phyloP scores from a whole-genome alignment of 169 alveolate species.

The Plasmodium berghei region DNA sequence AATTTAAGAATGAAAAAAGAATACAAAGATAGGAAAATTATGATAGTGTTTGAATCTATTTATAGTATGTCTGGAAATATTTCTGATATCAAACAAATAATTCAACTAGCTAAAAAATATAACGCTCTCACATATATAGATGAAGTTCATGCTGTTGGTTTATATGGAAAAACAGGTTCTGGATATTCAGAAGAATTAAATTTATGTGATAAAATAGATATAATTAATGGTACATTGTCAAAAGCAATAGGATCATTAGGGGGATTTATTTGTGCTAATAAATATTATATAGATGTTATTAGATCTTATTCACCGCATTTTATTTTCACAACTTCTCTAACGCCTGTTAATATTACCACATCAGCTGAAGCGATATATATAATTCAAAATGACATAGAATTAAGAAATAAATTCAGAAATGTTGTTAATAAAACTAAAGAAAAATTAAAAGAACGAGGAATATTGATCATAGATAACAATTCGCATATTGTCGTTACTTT shows the following conservation, averaged over 20 bases:
- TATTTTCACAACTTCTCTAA: conserved; percentile 91
- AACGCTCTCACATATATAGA: conserved; percentile 89
- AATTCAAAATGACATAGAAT: conserved; percentile 47
- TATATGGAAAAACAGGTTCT: conserved; percentile 91
- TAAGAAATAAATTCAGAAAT: conserved; percentile 80
- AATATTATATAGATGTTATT: conserved; percentile 84
- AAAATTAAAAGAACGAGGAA: conserved; percentile 77
- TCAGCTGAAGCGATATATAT: conserved; percentile 85
- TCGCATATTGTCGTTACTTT: conserved; percentile 90
- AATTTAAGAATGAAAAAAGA: conserved; percentile 76
- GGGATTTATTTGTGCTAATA: conserved; percentile 90
- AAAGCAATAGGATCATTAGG: conserved; percentile 93
- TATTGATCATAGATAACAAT: conserved; percentile 84
- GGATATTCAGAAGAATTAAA: conserved; percentile 88
- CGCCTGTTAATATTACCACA: conserved; percentile 90
- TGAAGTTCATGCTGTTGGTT: conserved; percentile 94
- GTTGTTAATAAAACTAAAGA: conserved; percentile 82
- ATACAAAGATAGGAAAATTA: conserved; percentile 78
- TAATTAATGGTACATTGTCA: conserved; percentile 92
- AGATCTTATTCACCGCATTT: conserved; percentile 90
- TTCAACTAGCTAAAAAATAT: conserved; percentile 87
- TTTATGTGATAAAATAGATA: conserved; percentile 80
- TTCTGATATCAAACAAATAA: conserved; percentile 84
- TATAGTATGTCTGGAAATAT: conserved; percentile 91
- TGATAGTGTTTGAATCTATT: conserved; percentile 91